A percentile compares a stretch with the other conserved stretches of the same genome.
Conservation (phyloP, 768 basidiomycete species). For the Pholiota conissans region DNA sequence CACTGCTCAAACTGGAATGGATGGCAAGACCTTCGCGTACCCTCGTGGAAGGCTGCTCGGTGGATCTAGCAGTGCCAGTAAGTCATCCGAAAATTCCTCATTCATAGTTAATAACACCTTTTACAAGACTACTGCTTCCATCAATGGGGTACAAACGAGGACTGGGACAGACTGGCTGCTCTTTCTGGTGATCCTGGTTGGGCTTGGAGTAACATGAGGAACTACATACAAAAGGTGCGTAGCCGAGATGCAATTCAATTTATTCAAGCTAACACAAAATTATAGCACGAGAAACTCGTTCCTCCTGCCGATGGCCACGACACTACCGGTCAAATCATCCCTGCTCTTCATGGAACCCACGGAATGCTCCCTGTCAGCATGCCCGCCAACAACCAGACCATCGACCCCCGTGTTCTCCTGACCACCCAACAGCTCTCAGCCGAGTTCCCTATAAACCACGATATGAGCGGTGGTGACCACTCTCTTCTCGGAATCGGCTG, state of each 20-base stretch:
- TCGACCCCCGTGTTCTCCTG: constrained; percentile 34
- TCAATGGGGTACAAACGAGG: constrained; percentile 34
- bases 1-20: neutral
- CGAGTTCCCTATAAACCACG: constrained; percentile 35
- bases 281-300: constrained; percentile 33
- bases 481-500: constrained; percentile 32
- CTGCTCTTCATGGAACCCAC: constrained; percentile 31
- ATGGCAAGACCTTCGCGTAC: neutral
- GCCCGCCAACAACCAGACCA: constrained; percentile 24
- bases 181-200: constrained; percentile 36
- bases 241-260: constrained; percentile 7
- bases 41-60: constrained; percentile 8
- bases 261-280: constrained; percentile 2
- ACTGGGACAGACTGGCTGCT: constrained; percentile 34
- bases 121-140: constrained; percentile 33
- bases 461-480: constrained; percentile 31
- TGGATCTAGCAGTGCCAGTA: constrained; percentile 7
- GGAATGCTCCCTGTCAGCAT: constrained; percentile 35
- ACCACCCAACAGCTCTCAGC: constrained; percentile 30
- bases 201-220: constrained; percentile 35
- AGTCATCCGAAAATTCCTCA: neutral
- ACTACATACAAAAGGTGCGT: constrained; percentile 31
- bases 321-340: constrained; percentile 33
- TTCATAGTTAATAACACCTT: neutral
- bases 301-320: constrained; percentile 37